These are phyloP conservation scores for Penicillium longicatenatum DNA, from an alignment of 495 filamentous ascomycete genomes.

Conservation along the genomic window DNA sequence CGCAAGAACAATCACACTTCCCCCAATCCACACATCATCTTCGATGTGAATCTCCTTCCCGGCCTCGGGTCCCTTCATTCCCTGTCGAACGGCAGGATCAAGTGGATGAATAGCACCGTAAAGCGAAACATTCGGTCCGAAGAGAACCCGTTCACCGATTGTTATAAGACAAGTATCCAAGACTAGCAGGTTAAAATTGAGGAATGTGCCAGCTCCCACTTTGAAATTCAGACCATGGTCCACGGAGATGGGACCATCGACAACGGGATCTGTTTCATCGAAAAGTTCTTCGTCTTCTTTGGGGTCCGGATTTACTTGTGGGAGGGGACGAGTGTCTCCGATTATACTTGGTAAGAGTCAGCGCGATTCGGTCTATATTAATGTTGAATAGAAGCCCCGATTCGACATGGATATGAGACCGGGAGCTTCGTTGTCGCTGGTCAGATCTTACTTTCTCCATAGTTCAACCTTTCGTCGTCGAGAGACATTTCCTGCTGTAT, in stretches of 20 bases:
- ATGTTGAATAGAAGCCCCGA: too few species aligned
- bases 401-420: too few species aligned
- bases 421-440: too few species aligned
- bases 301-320: conserved; percentile 48
- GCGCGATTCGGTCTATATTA: neutral
- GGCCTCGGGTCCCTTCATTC: conserved; percentile 68
- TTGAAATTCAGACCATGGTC: conserved; percentile 76
- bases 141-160: conserved; percentile 73
- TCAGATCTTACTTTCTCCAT: conserved; percentile 64
- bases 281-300: conserved; percentile 62
- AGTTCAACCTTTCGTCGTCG: conserved; percentile 61
- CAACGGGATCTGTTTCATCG: conserved; percentile 57
- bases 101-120: conserved; percentile 72
- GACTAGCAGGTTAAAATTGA: conserved; percentile 73
- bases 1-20: conserved; percentile 36
- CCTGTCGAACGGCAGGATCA: conserved; percentile 67
- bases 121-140: conserved; percentile 73
- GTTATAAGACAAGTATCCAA: conserved; percentile 77
- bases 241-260: conserved; percentile 67
- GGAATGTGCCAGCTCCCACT: conserved; percentile 64
- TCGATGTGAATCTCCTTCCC: conserved; percentile 75
- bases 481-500: conserved; percentile 52
- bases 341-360: conserved; percentile 52
- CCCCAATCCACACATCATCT: conserved; percentile 85
- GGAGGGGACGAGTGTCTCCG: conserved; percentile 60